A percentile compares a stretch with the other conserved stretches of the same genome.
These are phyloP conservation scores for Alternaria gansuensis DNA, from an alignment of 2,329 filamentous ascomycete genomes.

Conservation along the genomic window DNA sequence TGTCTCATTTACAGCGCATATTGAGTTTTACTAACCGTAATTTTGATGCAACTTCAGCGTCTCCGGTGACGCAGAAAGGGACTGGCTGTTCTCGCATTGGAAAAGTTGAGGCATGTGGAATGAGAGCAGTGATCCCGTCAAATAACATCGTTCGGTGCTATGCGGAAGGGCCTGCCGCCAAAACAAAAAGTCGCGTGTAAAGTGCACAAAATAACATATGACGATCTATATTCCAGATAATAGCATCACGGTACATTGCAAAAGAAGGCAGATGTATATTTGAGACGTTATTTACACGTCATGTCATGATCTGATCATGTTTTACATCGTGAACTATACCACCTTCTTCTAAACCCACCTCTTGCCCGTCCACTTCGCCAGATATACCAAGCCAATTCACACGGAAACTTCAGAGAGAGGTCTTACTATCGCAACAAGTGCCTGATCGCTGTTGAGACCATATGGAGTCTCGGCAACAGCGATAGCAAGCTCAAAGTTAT, in stretches of 20 bases:
- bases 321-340: background rate
- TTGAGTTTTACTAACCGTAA: background rate
- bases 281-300: no score
- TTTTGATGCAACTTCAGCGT: conserved; percentile 3
- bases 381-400: conserved; percentile 76
- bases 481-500: conserved; percentile 88
- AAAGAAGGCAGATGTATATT: no score
- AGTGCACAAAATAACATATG: no score
- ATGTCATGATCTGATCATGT: background rate
- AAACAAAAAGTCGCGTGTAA: no score
- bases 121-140: background rate
- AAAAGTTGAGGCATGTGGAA: background rate
- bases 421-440: conserved; percentile 78
- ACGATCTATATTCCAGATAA: no score
- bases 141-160: no score
- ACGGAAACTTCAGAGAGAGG: conserved; percentile 85
- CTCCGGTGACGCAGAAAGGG: background rate
- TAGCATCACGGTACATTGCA: no score
- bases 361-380: conserved; percentile 65
- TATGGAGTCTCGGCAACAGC: conserved; percentile 81
- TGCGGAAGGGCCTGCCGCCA: no score
- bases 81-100: conserved; percentile 1
- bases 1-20: background rate
- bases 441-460: conserved; percentile 77
- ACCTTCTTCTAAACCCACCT: conserved; percentile 59